Evolutionary conservation across 2,329 filamentous ascomycete species (phyloP).

Genomic region (Botrytis deweyae): DNA sequence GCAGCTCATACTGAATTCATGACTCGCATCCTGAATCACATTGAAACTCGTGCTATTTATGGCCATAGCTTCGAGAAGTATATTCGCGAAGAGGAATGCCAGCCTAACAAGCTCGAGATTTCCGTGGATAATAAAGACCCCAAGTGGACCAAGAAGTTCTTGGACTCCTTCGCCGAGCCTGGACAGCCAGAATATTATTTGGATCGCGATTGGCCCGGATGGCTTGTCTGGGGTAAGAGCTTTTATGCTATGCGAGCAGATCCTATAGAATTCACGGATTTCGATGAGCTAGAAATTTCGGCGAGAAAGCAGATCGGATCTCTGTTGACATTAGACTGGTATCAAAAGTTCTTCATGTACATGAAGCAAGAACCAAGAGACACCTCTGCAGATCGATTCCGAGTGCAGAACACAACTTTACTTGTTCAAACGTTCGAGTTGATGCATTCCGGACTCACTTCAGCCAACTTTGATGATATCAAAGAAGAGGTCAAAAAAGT

Average conservation of each 20-base stretch:
- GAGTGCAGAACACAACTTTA: slow-evolving; percentile 82
- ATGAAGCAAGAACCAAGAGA: slow-evolving; percentile 96
- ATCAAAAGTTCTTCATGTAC: slow-evolving; percentile 83
- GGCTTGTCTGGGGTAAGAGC: slow-evolving; percentile 90
- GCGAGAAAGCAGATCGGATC: slow-evolving; percentile 77
- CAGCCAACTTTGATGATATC: slow-evolving; percentile 81
- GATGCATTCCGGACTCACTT: slow-evolving; percentile 75
- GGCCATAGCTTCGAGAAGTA: slow-evolving; percentile 86
- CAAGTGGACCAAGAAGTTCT: slow-evolving; percentile 74
- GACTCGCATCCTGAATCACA: slow-evolving; percentile 72
- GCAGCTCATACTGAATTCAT: slow-evolving; percentile 80
- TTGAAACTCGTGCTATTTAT: slow-evolving; percentile 84
- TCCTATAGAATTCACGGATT: slow-evolving; percentile 62
- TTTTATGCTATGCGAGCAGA: slow-evolving; percentile 79
- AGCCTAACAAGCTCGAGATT: slow-evolving; percentile 74
- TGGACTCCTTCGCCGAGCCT: slow-evolving; percentile 73
- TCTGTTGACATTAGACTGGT: slow-evolving; percentile 80
- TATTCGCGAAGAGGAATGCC: slow-evolving; percentile 73
- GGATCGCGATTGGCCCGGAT: slow-evolving; percentile 88
- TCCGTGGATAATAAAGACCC: slow-evolving; percentile 71
- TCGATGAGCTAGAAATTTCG: slow-evolving; percentile 75
- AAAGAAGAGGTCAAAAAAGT: slow-evolving; percentile 74
- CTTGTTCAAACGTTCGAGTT: slow-evolving; percentile 89
- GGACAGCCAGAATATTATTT: slow-evolving; percentile 80
- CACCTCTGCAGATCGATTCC: slow-evolving; percentile 76